These are phyloP conservation scores for Trichocomaceae sp. DNA, from an alignment of 2,329 filamentous ascomycete genomes.

Conservation along the genomic window DNA sequence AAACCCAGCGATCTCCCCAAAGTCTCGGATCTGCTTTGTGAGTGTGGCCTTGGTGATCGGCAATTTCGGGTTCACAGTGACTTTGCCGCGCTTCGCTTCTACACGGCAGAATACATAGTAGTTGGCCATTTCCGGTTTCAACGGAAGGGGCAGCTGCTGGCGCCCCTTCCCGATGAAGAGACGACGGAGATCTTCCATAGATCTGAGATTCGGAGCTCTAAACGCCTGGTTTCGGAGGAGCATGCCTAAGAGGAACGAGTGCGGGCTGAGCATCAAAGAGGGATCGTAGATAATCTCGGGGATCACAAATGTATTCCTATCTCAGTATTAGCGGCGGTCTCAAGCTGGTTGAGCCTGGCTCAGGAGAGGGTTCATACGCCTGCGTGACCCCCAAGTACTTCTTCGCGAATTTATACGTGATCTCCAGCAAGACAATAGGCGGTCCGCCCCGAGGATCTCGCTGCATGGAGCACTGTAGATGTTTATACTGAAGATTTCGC, in stretches of 20 bases:
- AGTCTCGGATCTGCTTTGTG: neutral
- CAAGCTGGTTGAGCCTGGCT: neutral
- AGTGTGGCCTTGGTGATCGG: neutral
- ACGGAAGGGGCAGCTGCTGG: slow-evolving; percentile 11
- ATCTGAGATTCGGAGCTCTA: slow-evolving; percentile 12
- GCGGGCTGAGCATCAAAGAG: slow-evolving; percentile 4
- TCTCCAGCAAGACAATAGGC: neutral
- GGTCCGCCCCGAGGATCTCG: too few relatives aligned
- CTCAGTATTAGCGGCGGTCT: neutral
- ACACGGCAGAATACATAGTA: slow-evolving; percentile 1
- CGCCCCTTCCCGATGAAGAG: slow-evolving; percentile 12
- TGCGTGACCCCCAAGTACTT: slow-evolving; percentile 2
- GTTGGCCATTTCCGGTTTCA: slow-evolving; percentile 11
- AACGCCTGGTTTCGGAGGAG: slow-evolving; percentile 1
- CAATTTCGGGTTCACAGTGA: neutral
- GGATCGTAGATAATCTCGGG: slow-evolving; percentile 8
- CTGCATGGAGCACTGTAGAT: too few relatives aligned
- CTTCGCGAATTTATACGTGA: slow-evolving; percentile 4
- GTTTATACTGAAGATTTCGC: too few relatives aligned
- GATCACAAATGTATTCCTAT: slow-evolving; percentile 6
- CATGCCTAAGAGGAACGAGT: slow-evolving; percentile 5
- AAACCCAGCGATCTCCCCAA: neutral
- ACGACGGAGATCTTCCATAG: slow-evolving; percentile 14
- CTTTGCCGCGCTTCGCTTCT: neutral
- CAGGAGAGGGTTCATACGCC: neutral